phyloP scores from a whole-genome alignment of 176 grass and related monocot species.

The Musa acuminata region DNA sequence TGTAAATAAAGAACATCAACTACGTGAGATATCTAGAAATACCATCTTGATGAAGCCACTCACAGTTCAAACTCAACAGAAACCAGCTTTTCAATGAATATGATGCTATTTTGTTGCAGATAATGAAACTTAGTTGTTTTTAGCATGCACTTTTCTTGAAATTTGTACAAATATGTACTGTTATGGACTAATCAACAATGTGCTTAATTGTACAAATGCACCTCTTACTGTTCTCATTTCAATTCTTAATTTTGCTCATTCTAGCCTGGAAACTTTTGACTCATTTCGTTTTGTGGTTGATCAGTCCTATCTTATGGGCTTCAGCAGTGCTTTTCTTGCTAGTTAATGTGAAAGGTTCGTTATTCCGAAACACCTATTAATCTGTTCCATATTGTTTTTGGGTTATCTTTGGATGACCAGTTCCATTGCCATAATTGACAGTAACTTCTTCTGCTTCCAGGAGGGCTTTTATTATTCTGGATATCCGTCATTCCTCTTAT shows the following conservation, averaged over 20 bases:
- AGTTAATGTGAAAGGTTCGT: constrained; percentile 60
- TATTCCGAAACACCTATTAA: constrained; percentile 8
- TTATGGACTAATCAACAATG: too few relatives aligned
- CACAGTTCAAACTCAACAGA: too few relatives aligned
- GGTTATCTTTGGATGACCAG: background rate
- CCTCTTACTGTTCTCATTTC: background rate
- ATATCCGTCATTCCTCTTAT: constrained; percentile 78
- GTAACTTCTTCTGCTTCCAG: constrained; percentile 22
- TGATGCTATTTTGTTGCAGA: too few relatives aligned
- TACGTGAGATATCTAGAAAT: too few relatives aligned
- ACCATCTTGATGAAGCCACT: too few relatives aligned
- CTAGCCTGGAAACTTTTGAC: background rate
- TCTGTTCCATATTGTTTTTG: background rate
- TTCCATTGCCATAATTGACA: background rate
- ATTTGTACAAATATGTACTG: too few relatives aligned
- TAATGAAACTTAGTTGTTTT: too few relatives aligned
- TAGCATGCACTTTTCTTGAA: too few relatives aligned
- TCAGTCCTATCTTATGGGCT: constrained; percentile 61
- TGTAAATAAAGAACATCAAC: too few relatives aligned
- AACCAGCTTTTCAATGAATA: too few relatives aligned
- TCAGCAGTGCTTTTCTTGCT: constrained; percentile 76
- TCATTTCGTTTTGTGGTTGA: constrained; percentile 10
- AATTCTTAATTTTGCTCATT: background rate
- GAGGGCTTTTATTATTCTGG: constrained; percentile 76
- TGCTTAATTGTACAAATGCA: background rate